Percentiles rank a stretch among this genome's conserved stretches.
These are phyloP conservation scores for Solanum pimpinellifolium DNA, from an alignment of 257 asterid species.

Conservation along the genomic window DNA sequence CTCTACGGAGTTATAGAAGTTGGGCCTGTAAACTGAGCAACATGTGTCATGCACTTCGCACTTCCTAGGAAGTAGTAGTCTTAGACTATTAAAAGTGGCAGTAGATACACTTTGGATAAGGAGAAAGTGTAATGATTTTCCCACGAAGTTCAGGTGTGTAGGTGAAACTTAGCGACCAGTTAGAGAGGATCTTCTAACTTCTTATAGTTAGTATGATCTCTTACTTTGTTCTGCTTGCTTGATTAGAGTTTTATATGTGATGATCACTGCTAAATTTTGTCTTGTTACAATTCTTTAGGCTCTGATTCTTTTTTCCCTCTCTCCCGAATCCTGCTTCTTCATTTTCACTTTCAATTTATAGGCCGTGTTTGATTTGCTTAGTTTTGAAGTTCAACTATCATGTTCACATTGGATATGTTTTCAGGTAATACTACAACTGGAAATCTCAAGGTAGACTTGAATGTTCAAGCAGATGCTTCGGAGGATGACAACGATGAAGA, in stretches of 20 bases:
- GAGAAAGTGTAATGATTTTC: not conserved
- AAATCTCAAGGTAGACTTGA: constrained; percentile 57
- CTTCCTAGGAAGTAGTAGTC: not conserved
- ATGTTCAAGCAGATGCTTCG: constrained; percentile 58
- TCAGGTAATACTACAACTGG: constrained; percentile 32
- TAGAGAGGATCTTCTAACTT: not conserved
- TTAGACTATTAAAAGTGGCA: not conserved
- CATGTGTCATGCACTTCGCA: not conserved
- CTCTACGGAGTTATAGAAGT: not conserved
- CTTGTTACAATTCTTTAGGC: not conserved
- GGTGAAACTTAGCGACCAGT: not conserved
- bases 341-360: not conserved
- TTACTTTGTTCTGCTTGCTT: not conserved
- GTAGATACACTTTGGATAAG: not conserved
- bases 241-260: not conserved
- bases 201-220: not conserved
- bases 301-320: not conserved
- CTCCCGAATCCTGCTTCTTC: not conserved
- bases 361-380: not conserved
- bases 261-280: not conserved
- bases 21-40: not conserved
- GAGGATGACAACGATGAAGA: constrained; percentile 41
- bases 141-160: not conserved
- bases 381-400: not conserved
- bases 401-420: not conserved